Conservation (phyloP, 2,329 filamentous ascomycete genomes). For the Aspergillaceae sp. region DNA sequence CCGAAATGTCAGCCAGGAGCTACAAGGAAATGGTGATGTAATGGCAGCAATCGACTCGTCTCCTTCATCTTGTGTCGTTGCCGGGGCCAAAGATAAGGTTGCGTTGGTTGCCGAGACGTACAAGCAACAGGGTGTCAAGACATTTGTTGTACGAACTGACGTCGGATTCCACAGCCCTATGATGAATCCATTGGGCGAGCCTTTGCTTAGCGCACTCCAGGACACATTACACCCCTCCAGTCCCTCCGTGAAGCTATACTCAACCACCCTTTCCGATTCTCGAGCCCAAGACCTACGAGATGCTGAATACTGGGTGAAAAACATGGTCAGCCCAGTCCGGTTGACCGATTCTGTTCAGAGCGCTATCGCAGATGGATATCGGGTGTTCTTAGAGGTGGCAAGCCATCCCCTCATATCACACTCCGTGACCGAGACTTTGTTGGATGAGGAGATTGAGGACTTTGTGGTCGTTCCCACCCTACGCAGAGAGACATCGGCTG, state of each 20-base stretch:
- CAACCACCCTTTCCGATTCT: constrained; percentile 12
- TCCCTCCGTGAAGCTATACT: constrained; percentile 8
- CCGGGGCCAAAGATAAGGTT: constrained; percentile 12
- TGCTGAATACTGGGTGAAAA: constrained; percentile 28
- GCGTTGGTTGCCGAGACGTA: background rate
- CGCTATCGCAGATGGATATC: constrained; percentile 30
- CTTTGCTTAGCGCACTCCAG: constrained; percentile 15
- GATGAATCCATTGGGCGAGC: constrained; percentile 21
- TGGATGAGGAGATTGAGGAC: constrained; percentile 24
- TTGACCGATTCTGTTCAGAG: constrained; percentile 29
- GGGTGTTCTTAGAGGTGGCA: constrained; percentile 37
- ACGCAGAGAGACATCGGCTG: constrained; percentile 17
- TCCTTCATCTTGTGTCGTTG: constrained; percentile 6
- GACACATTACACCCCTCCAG: constrained; percentile 15
- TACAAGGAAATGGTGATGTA: background rate
- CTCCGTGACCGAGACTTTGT: constrained; percentile 34
- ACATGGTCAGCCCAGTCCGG: constrained; percentile 28
- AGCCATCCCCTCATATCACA: constrained; percentile 36
- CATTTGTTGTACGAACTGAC: constrained; percentile 31
- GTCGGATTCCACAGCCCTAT: constrained; percentile 35
- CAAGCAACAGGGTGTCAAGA: constrained; percentile 18
- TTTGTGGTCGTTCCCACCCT: constrained; percentile 25
- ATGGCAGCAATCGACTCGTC: constrained; percentile 8
- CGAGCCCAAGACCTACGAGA: constrained; percentile 1
- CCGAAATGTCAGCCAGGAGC: background rate